Base-by-base conservation (phyloP, 2,329 filamentous ascomycete species). In the Dichotomopilus funicola region DNA sequence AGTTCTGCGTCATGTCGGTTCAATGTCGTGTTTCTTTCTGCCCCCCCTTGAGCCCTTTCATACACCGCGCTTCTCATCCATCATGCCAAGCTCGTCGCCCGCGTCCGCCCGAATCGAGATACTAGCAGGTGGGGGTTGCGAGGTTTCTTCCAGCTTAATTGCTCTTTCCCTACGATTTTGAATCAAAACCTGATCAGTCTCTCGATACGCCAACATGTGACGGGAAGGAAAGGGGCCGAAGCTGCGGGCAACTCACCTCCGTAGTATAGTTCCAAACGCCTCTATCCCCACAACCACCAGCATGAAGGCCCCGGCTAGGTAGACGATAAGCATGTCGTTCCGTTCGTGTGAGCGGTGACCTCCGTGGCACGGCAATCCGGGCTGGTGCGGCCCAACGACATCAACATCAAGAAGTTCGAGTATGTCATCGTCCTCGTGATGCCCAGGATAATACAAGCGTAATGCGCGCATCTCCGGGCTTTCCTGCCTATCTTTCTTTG, bases 241-340 rank as follows among this genome's bases (percentile, higher is more conserved):
- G 19, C 19, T 27, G 19, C 19, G 19, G n/a, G 11, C 12, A 9
- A 56, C 64, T 54, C 36, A 70, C 68, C 61, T 59, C 43, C 60
- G 52, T 8, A 58, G 40, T 7, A 58, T 49, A 6, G 33, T 49
- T 4, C 58, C 58, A 61, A 59, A 67, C 7, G 63, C 61, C 62
- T 70, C 69, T 12, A 68, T 61, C 5, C 60, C 50, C 6, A 70
- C 57, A 31, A 71, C 64, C 6, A 65, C 61, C 31, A 66, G 19
- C 38, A 71, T 46, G 46, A 70, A 72, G 5, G 63, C 59, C 9
- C 64, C 51, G 1, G 66, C 64, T 31, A 71, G 54, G 47, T 61
- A 59, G 34, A 71, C 65, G n/a, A 68, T 62, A 12, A 67, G 55
- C 57, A 67, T 56, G 41, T 70, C 67, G 51, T 67, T 64, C 43